Percentiles rank a stretch among this genome's conserved stretches.
Evolutionary conservation across 352 stramenopile species (phyloP).

Genomic region (Discostella stelligera): DNA sequence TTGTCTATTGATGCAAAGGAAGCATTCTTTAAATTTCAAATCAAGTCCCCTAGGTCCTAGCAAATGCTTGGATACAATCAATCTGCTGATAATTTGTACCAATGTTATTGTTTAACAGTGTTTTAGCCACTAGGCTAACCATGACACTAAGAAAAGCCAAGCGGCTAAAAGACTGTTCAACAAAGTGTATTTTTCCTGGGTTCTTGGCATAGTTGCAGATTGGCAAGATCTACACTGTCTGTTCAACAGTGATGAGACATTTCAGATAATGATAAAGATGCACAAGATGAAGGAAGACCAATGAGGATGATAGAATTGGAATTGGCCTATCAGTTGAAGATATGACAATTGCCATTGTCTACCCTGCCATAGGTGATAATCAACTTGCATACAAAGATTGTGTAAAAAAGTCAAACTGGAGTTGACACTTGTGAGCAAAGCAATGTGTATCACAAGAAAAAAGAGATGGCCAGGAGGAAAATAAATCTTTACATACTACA

Average conservation of each 20-base stretch:
- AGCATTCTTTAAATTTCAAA: background rate
- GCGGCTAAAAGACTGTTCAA: too few relatives aligned
- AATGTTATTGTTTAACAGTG: too few relatives aligned
- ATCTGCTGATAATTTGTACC: background rate
- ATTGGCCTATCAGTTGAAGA: background rate
- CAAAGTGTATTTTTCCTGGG: too few relatives aligned
- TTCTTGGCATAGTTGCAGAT: too few relatives aligned
- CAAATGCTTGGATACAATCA: constrained; percentile 13
- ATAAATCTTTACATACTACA: background rate
- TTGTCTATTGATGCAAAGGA: background rate
- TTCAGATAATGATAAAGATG: too few relatives aligned
- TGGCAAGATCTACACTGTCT: too few relatives aligned
- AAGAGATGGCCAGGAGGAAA: too few relatives aligned
- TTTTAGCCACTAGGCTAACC: too few relatives aligned
- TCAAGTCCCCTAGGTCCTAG: too few relatives aligned
- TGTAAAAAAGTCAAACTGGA: background rate
- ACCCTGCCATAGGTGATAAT: too few relatives aligned
- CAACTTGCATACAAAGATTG: background rate
- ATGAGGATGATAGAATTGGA: background rate
- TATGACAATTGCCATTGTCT: background rate
- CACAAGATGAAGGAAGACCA: background rate
- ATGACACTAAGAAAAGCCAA: too few relatives aligned
- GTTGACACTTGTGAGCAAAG: background rate
- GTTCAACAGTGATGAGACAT: background rate
- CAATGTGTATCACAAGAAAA: too few relatives aligned